phyloP scores from a whole-genome alignment of 345 rosid genomes.

The Dimocarpus longan region DNA sequence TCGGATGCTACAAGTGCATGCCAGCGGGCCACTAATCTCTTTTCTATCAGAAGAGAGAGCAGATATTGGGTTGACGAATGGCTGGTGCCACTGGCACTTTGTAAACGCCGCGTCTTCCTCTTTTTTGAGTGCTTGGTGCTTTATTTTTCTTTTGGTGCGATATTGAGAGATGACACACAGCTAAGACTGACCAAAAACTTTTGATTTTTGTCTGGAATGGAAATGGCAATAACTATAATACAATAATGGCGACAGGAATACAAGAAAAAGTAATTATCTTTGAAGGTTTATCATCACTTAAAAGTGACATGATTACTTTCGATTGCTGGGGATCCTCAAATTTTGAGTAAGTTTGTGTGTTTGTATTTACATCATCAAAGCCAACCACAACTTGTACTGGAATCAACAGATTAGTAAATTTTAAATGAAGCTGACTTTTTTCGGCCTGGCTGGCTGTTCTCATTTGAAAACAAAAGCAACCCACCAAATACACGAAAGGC shows the following conservation, averaged over 20 bases:
- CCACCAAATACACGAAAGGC: neutral
- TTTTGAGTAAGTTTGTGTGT: neutral
- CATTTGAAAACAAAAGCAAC: neutral
- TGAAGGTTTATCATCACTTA: neutral
- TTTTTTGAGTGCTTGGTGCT: neutral
- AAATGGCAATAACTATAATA: constrained; percentile 23
- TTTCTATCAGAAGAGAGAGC: neutral
- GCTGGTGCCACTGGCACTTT: neutral
- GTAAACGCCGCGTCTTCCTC: neutral
- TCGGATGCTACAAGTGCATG: neutral
- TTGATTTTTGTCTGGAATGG: constrained; percentile 28
- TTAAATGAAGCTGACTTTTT: neutral
- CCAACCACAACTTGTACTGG: neutral
- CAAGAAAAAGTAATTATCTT: neutral
- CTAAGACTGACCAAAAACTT: neutral
- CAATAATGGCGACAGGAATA: constrained; percentile 14
- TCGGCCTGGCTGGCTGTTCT: neutral
- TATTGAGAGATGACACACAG: constrained; percentile 12
- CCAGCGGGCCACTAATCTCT: constrained; percentile 14
- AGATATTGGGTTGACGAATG: neutral
- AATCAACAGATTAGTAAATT: neutral
- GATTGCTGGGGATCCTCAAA: neutral
- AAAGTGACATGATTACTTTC: neutral
- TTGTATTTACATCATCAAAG: too few relatives aligned
- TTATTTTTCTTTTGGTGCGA: neutral